Percentiles rank a stretch among this genome's conserved stretches.
These are phyloP conservation scores for Colletotrichum camelliae DNA, from an alignment of 2,329 filamentous ascomycete genomes.

Conservation along the genomic window DNA sequence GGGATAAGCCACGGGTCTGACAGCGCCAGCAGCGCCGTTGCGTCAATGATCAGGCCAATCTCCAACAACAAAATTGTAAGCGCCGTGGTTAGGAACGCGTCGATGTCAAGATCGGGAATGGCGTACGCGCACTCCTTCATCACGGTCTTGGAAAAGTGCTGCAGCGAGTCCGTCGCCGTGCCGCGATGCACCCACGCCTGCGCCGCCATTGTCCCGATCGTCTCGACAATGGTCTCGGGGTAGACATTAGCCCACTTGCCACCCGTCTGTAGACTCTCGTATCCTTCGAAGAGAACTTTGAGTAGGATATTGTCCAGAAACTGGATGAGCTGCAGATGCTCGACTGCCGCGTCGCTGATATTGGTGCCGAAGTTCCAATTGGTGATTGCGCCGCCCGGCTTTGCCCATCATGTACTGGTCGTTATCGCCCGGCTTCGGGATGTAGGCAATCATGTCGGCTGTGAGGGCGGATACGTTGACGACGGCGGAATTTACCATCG, in stretches of 20 bases:
- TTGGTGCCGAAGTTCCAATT: slow-evolving; percentile 36
- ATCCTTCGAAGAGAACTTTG: slow-evolving; percentile 35
- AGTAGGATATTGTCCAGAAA: slow-evolving; percentile 39
- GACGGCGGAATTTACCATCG: slow-evolving; percentile 30
- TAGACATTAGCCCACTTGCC: slow-evolving; percentile 36
- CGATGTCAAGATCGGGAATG: slow-evolving; percentile 23
- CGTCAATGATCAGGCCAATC: slow-evolving; percentile 35
- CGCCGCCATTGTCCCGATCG: slow-evolving; percentile 35
- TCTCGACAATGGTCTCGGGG: slow-evolving; percentile 35
- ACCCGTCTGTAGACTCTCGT: slow-evolving; percentile 29
- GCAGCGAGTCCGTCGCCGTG: slow-evolving; percentile 37
- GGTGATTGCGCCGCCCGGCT: slow-evolving; percentile 36
- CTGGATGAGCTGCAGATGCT: slow-evolving; percentile 31
- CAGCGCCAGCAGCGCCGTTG: slow-evolving; percentile 28
- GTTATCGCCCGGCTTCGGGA: slow-evolving; percentile 3
- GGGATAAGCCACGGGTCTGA: slow-evolving; percentile 39
- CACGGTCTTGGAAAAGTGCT: slow-evolving; percentile 34
- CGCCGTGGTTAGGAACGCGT: slow-evolving; percentile 31
- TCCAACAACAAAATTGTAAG: slow-evolving; percentile 31
- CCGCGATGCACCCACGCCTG: slow-evolving; percentile 41
- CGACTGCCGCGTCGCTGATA: slow-evolving; percentile 38
- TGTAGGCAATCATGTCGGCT: not conserved
- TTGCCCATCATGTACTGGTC: slow-evolving; percentile 33
- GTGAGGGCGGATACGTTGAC: slow-evolving; percentile 31
- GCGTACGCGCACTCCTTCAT: slow-evolving; percentile 32